Evolutionary conservation across 805 yeast genomes (phyloP), one percentile per base, ranked within the genome.

Genomic region (Groenewaldozyma tartarivorans): DNA sequence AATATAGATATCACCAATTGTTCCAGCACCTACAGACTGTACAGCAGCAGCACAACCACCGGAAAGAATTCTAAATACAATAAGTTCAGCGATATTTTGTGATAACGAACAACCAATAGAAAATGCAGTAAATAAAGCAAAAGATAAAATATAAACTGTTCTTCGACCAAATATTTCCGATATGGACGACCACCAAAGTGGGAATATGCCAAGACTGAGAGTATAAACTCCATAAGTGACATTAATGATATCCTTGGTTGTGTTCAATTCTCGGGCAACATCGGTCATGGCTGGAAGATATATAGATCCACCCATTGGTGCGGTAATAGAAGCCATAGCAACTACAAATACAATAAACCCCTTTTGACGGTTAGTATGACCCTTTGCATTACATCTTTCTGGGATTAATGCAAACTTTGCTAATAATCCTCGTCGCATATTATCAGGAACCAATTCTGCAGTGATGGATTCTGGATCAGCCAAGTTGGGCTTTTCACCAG

Each of bases 291-390:
- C 90, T 0, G 95, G 95, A 38, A 81, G 71, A 53, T 85, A 67
- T 38, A 85, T 82, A 0, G 92, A 79, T 1, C 92, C 79, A 9
- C 92, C 94, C 92, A 85, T 81, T 4, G 95, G 94, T 1, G 94
- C 95, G 40, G 81, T 71, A 55, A 81, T 63, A 1, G 88, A 81
- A 4, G 88, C 87, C 43, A 73, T 62, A 0, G 90, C 88, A 37
- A 84, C 75, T 13, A 82, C 63, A 26, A 72, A 63, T 0, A 82
- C 81, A 34, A 85, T 65, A n/a, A 68, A 40, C 38, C 60, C 52
- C 52, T 84, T 83, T 41, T 69, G 53, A 2, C 45, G 44, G 1
- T 49, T 43, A 4, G 86, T 78, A 50, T 79, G 75, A 13, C 72
- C 73, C 42, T 86, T 61, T 1, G 95, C 79, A 52, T 85, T 85